Evolutionary conservation across 2,329 filamentous ascomycete species (phyloP), one percentile per base, ranked within the genome.

Genomic region (Akanthomyces lecanii): DNA sequence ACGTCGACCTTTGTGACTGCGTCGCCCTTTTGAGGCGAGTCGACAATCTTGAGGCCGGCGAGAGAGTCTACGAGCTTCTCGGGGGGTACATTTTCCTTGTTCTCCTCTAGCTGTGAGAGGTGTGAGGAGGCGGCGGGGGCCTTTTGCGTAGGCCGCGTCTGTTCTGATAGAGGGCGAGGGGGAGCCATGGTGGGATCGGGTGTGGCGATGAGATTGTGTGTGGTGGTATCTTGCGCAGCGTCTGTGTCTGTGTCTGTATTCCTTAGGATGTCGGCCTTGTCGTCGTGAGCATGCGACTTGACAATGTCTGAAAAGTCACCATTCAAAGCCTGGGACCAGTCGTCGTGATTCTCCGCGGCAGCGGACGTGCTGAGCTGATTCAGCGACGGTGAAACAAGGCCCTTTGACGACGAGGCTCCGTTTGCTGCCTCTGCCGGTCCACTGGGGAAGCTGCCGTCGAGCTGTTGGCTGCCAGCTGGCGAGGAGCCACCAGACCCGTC

Each of bases 141-240:
- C 54, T 58, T 63, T 63, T 81, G 75, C 66, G 85, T 82, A 25
- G 78, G 71, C 38, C 73, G 74, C 60, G 73, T 74, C 65, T 82
- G 79, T 21, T 68, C 66, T 8, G 62, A 25, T 12, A 60, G 47
- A 8, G 61, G 61, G 11, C 30, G 47, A 61, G 59, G 12, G 11
- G 54, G 47, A 8, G 54, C n/a, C 61, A 63, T 63, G 61, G 33
- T 48, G 12, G 28, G n/a, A 53, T 61, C 16, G 28, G 45, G 47
- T 33, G 42, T 56, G 12, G 28, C 48, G 21, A 3, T 16, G 30
- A 36, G 38, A n/a, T 55, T 18, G 38, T 55, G 3, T 55, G 16
- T 16, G 42, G 25, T 38, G 7, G 23, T 30, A 4, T 44, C 23
- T 10, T 36, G 42, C 18, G 30, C 52, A 42, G 36, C n/a, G 14